Base-by-base conservation (phyloP, 2,329 filamentous ascomycete species). In the Sporothrix pseudoabietina region DNA sequence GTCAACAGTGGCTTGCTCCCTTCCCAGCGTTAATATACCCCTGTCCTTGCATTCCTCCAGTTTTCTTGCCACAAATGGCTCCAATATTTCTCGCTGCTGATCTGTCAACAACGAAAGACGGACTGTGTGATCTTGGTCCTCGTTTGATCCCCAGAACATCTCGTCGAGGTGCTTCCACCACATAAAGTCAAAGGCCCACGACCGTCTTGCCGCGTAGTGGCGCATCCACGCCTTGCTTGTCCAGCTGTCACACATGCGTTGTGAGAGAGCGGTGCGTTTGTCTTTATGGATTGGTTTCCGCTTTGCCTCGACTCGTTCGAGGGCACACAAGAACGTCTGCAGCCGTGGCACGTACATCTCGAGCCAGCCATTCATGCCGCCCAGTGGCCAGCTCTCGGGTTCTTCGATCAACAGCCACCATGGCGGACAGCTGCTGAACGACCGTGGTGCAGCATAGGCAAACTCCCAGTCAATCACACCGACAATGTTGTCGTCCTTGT, bases 401-500 rank as follows among this genome's bases (percentile, higher is more conserved):
- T 69, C 41, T 1, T 80, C 74, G 2, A 82, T 74, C 0, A 82
- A 75, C n/a, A 83, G 75, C 81, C 80, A 82, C 80, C 78, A 82
- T 3, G 81, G 81, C 6, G 79, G 77, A 55, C 80, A 78, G 30
- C 78, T 74, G 9, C 68, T 54, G 57, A 82, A 82, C 71, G 81
- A 78, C 14, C 76, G 72, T 0, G 80, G 80, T 0, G 76, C 80
- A 3, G 71, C 77, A 72, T 82, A 82, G 1, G 79, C 72, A 68
- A 80, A 82, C 73, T 84, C 83, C 82, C 82, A 84, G 74, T 84
- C 82, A 4, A 85, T 80, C 0, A 82, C 78, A 3, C 77, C 80
- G 9, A 79, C 76, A 0, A 84, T 73, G 0, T 77, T 22, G 7
- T 79, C 73, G 1, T 75, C 35, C 0, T 78, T 74, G 14, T 79